Conservation (phyloP, 257 asterid species). For the Lantana camara region DNA sequence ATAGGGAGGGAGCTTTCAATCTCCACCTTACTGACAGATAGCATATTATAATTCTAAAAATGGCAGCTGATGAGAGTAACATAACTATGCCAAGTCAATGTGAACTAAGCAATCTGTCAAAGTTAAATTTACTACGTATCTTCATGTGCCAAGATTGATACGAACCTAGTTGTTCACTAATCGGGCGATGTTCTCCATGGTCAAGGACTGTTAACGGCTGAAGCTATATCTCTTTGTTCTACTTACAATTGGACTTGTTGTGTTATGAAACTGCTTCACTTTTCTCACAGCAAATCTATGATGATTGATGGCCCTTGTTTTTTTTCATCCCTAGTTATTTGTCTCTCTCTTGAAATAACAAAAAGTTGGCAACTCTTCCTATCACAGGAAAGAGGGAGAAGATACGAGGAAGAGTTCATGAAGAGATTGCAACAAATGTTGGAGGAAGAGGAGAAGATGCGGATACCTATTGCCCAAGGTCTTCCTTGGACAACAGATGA, state of each 20-base stretch:
- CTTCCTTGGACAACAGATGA: constrained; percentile 98
- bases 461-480: constrained; percentile 92
- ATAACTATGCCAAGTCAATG: not conserved
- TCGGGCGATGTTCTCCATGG: not conserved
- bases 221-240: constrained; percentile 7
- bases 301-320: not conserved
- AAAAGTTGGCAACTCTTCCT: constrained; percentile 24
- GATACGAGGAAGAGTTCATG: constrained; percentile 80
- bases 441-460: constrained; percentile 80
- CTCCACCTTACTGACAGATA: not conserved
- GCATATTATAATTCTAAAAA: not conserved
- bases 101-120: not conserved
- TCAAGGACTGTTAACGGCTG: not conserved
- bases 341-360: constrained; percentile 23
- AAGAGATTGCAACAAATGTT: constrained; percentile 68
- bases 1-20: not conserved
- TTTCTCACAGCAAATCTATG: not conserved
- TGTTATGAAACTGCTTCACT: constrained; percentile 3
- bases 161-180: constrained; percentile 3
- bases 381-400: constrained; percentile 84
- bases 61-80: constrained; percentile 8
- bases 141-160: not conserved
- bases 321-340: constrained; percentile 5
- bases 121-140: not conserved
- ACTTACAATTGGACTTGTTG: not conserved